Evolutionary conservation across 257 asterid species (phyloP).

Genomic region (Primulina huaijiensis): DNA sequence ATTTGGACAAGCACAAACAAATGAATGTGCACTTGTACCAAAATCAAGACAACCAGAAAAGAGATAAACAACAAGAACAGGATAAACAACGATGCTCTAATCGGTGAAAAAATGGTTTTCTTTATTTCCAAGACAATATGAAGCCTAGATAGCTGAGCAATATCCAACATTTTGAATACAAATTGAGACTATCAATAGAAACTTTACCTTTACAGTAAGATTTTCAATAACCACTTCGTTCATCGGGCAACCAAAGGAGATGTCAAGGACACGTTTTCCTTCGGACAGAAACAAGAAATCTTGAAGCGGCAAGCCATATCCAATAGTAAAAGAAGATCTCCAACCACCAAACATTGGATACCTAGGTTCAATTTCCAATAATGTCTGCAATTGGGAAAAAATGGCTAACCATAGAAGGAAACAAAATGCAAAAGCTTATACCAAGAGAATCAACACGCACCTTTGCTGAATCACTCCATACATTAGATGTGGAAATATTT

Average conservation of each 20-base stretch:
- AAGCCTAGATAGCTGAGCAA: neutral
- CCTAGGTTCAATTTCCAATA: slow-evolving; percentile 92
- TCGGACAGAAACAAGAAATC: slow-evolving; percentile 83
- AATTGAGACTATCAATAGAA: slow-evolving; percentile 20
- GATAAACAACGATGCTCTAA: slow-evolving; percentile 6
- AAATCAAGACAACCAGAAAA: slow-evolving; percentile 12
- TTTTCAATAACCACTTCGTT: slow-evolving; percentile 78
- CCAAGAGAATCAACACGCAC: slow-evolving; percentile 34
- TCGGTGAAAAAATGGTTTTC: neutral
- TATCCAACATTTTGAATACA: slow-evolving; percentile 16
- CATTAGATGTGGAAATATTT: slow-evolving; percentile 86
- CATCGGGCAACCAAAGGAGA: slow-evolving; percentile 80
- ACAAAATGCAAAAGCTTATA: slow-evolving; percentile 15
- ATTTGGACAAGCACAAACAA: slow-evolving; percentile 5
- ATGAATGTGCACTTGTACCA: slow-evolving; percentile 4
- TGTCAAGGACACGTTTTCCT: slow-evolving; percentile 71
- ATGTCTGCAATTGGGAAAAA: slow-evolving; percentile 55
- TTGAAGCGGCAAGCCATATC: slow-evolving; percentile 84
- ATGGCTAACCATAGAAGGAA: slow-evolving; percentile 24
- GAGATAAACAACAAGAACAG: neutral
- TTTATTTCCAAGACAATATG: slow-evolving; percentile 4
- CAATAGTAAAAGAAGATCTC: slow-evolving; percentile 92
- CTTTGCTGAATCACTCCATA: slow-evolving; percentile 72
- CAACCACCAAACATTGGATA: slow-evolving; percentile 99
- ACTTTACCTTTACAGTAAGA: slow-evolving; percentile 74